These are phyloP conservation scores for Debaryomyces prosopidis DNA, from an alignment of 805 yeast genomes.

Conservation along the genomic window DNA sequence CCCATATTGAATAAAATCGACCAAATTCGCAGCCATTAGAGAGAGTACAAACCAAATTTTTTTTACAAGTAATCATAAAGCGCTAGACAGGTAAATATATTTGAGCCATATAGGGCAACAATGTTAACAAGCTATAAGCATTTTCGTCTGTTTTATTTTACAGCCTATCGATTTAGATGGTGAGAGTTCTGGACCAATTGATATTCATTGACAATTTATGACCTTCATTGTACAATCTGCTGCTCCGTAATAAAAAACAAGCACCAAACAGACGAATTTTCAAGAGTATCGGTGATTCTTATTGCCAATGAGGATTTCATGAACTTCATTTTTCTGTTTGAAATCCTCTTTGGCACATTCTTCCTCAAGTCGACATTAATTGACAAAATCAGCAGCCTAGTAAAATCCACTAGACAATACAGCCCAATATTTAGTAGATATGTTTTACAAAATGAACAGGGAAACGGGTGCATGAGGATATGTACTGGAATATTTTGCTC, in stretches of 20 bases:
- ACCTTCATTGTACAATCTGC: slow-evolving; percentile 7
- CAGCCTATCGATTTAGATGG: too few relatives aligned
- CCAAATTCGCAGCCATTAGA: too few relatives aligned
- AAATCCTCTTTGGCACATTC: slow-evolving; percentile 12
- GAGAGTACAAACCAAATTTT: too few relatives aligned
- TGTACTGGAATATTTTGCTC: slow-evolving; percentile 8
- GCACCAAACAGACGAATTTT: slow-evolving; percentile 17
- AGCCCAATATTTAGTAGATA: slow-evolving; percentile 21
- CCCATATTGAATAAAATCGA: too few relatives aligned
- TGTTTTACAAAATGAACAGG: slow-evolving; percentile 17
- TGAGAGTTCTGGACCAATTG: too few relatives aligned
- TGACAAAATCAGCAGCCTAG: slow-evolving; percentile 18
- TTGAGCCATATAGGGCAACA: too few relatives aligned
- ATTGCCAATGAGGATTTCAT: slow-evolving; percentile 11
- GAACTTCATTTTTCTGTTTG: slow-evolving; percentile 14
- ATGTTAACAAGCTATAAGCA: too few relatives aligned
- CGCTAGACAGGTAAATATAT: too few relatives aligned
- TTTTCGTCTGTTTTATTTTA: too few relatives aligned
- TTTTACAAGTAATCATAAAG: too few relatives aligned
- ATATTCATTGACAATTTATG: too few relatives aligned
- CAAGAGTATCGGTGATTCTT: slow-evolving; percentile 15
- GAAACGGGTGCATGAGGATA: slow-evolving; percentile 16
- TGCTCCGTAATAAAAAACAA: slow-evolving; percentile 18
- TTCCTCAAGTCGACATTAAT: slow-evolving; percentile 13
- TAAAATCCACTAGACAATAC: slow-evolving; percentile 19